These are phyloP conservation scores for Diaporthe capsici DNA, from an alignment of 2,329 filamentous ascomycete genomes.

Conservation along the genomic window DNA sequence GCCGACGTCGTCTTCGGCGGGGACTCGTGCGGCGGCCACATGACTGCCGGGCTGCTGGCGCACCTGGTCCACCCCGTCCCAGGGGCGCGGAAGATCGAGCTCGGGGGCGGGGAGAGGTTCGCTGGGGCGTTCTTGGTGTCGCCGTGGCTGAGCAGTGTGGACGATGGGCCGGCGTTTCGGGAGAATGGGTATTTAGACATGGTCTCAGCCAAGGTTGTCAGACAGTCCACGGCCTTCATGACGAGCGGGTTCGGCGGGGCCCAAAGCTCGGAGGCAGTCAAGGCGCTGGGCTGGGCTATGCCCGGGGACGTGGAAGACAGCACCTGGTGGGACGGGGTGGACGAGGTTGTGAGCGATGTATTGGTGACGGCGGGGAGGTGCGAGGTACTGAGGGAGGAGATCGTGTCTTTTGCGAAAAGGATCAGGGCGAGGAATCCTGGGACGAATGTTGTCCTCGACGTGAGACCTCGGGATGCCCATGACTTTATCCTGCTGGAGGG, in stretches of 20 bases:
- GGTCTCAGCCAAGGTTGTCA: slow-evolving; percentile 14
- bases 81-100: slow-evolving; percentile 41
- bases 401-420: slow-evolving; percentile 45
- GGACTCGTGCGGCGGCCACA: slow-evolving; percentile 55
- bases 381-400: slow-evolving; percentile 52
- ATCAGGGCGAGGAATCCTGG: slow-evolving; percentile 43
- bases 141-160: slow-evolving; percentile 11
- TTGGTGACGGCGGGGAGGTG: slow-evolving; percentile 52
- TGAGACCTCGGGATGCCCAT: slow-evolving; percentile 49
- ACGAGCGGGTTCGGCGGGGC: neutral
- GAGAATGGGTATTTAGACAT: slow-evolving; percentile 25
- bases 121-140: slow-evolving; percentile 51
- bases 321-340: slow-evolving; percentile 49
- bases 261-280: neutral
- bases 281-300: slow-evolving; percentile 47
- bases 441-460: slow-evolving; percentile 48
- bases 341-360: slow-evolving; percentile 43
- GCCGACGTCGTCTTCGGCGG: slow-evolving; percentile 53
- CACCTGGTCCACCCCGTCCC: slow-evolving; percentile 52
- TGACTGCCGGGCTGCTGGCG: slow-evolving; percentile 50
- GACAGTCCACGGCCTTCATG: neutral
- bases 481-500: slow-evolving; percentile 53
- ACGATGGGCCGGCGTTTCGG: slow-evolving; percentile 2
- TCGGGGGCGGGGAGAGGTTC: slow-evolving; percentile 46
- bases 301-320: slow-evolving; percentile 48